phyloP scores from a whole-genome alignment of 2,329 filamentous ascomycete species.

The Penicillium sp. region DNA sequence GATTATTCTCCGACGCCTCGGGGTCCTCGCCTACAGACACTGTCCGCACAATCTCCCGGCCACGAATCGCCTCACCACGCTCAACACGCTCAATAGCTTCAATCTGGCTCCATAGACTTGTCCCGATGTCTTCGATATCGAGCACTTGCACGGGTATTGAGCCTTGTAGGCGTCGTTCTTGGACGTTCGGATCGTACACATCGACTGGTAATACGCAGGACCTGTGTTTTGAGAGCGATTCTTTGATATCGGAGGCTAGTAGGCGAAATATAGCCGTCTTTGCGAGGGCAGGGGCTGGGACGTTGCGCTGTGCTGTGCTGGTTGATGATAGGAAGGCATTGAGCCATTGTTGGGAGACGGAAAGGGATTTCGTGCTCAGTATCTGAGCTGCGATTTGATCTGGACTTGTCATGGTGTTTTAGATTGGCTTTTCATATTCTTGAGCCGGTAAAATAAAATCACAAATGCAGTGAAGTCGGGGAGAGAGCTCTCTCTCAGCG shows the following conservation, averaged over 20 bases:
- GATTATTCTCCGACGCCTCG: conserved; percentile 32
- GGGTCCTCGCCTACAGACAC: conserved; percentile 52
- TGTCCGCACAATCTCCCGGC: conserved; percentile 76
- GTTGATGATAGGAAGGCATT: conserved; percentile 56
- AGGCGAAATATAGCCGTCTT: conserved; percentile 79
- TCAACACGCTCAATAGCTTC: conserved; percentile 62
- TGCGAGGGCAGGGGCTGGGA: conserved; percentile 66
- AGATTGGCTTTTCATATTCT: neutral
- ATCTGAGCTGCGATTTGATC: conserved; percentile 50
- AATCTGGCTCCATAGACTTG: conserved; percentile 80
- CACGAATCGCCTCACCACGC: conserved; percentile 52
- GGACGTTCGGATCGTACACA: conserved; percentile 51
- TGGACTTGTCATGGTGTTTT: conserved; percentile 26
- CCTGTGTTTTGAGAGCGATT: conserved; percentile 51
- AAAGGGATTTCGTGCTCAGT: conserved; percentile 53
- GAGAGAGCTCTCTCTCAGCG: neutral
- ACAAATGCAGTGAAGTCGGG: too few species aligned
- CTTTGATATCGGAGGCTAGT: conserved; percentile 71
- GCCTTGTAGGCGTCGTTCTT: conserved; percentile 55
- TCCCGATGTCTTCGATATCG: conserved; percentile 77
- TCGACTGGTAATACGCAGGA: conserved; percentile 53
- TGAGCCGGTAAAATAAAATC: neutral
- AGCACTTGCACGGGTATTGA: conserved; percentile 76
- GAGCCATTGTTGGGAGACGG: conserved; percentile 61
- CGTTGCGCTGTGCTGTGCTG: conserved; percentile 50